These are phyloP conservation scores for Gossypium bickii DNA, from an alignment of 345 rosid genomes.

Conservation along the genomic window DNA sequence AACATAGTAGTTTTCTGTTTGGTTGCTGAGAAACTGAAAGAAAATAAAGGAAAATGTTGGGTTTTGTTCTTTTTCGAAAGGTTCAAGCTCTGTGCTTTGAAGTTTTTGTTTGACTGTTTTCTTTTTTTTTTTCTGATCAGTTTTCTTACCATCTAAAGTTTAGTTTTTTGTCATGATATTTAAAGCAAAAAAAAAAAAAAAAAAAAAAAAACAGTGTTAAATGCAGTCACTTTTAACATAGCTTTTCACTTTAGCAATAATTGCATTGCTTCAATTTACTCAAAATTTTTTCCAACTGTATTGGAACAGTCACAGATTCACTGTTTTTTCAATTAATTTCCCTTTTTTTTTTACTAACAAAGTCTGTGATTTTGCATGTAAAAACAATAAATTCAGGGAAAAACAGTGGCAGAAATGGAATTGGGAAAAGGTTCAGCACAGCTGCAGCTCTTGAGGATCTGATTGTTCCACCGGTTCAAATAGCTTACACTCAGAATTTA, in stretches of 20 bases:
- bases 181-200: not conserved
- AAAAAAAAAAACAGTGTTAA: not conserved
- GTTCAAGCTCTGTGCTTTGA: not conserved
- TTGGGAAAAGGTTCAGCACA: slow-evolving; percentile 48
- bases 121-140: not conserved
- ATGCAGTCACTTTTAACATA: not conserved
- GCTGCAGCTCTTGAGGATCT: slow-evolving; percentile 61
- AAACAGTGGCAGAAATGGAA: slow-evolving; percentile 27
- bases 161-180: not conserved
- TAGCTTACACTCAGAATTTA: slow-evolving; percentile 59
- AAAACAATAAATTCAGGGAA: slow-evolving; percentile 30
- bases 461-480: slow-evolving; percentile 60
- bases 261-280: not conserved
- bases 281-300: not conserved
- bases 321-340: not conserved
- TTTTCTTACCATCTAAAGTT: not conserved
- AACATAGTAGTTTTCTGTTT: not conserved
- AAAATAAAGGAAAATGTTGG: not conserved
- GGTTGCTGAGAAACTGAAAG: not conserved
- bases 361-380: not conserved
- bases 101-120: not conserved
- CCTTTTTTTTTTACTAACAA: not conserved
- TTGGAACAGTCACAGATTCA: not conserved
- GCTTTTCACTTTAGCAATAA: too few relatives aligned
- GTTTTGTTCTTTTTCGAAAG: not conserved